Base-by-base conservation (phyloP, 2,329 filamentous ascomycete species). In the Ophiocordyceps camponoti-rufipedis region DNA sequence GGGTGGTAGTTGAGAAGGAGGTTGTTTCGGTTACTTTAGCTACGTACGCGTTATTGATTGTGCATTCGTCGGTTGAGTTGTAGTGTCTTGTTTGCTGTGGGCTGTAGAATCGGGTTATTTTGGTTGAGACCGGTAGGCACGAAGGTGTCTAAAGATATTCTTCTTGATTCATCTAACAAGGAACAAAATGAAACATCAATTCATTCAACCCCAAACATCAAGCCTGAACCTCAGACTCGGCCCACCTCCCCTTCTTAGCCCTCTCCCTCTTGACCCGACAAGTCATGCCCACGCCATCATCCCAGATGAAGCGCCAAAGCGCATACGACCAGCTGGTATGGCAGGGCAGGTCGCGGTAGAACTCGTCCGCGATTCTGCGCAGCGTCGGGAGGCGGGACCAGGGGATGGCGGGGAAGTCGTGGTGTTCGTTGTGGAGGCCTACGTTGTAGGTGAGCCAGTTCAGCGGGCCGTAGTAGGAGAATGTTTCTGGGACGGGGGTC, bases 401-500 rank as follows among this genome's bases (percentile, higher is more conserved):
- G 0, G 91, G 89, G 42, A 98, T 77, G 43, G 91, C 91, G 11
- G 91, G 91, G 66, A 98, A 98, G 63, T 98, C 91, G 62, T 98
- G 91, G 65, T 98, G 91, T 70, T 98, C 91, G 61, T 98, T 98
- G 70, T 98, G 91, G 57, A 95, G 69, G 45, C 91, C 91, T 42
- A 98, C 91, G 55, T 98, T 98, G 71, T 96, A 98, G 1, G 88
- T 94, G 44, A 98, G 66, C 55, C 87, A 65, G 66, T 98, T 98
- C 52, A 96, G 74, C 1, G 83, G 77, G 0, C 91, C 91, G 60
- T 98, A 98, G 73, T 98, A 98, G 43, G 82, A 89, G 67, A 86
- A 98, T 1, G 91, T 98, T 70, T 98, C 91, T 2, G 91, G 88
- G 5, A 94, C 73, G 14, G 80, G 35, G 72, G 23, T 23, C 3